Conservation (phyloP, 1,284 basidiomycete species). For the Marasmius fiardii region DNA sequence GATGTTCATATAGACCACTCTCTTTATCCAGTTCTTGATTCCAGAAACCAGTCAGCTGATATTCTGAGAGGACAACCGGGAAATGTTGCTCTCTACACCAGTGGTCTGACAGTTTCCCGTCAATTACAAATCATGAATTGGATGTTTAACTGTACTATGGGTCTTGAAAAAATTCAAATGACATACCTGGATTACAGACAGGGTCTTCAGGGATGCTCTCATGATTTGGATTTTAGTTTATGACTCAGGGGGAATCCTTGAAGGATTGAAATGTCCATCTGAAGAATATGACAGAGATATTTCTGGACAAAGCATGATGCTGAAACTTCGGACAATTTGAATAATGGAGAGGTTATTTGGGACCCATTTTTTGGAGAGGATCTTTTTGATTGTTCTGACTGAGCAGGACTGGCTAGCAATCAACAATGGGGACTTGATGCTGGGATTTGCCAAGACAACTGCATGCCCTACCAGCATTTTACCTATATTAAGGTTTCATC, state of each 20-base stretch:
- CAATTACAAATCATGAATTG: background rate
- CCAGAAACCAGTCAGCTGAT: background rate
- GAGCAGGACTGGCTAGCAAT: background rate
- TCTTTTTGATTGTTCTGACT: background rate
- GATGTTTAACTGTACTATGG: background rate
- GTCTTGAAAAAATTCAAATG: background rate
- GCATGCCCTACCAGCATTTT: background rate
- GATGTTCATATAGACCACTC: background rate
- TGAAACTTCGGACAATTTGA: background rate
- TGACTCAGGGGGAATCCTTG: background rate
- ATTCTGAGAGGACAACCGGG: background rate
- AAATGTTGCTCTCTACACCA: background rate
- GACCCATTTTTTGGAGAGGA: background rate
- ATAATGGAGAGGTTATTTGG: background rate
- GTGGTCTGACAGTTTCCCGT: background rate
- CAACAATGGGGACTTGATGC: background rate
- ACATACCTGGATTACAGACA: background rate
- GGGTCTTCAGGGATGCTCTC: background rate
- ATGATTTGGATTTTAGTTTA: background rate
- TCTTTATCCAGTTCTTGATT: background rate
- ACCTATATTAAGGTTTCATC: background rate
- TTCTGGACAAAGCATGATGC: background rate
- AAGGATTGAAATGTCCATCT: background rate
- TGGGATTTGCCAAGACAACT: background rate
- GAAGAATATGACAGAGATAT: background rate